Percentiles rank a stretch among this genome's conserved stretches.
These are phyloP conservation scores for Schoenoplectus tabernaemontani DNA, from an alignment of 202 grass and related monocot genomes.

Conservation along the genomic window DNA sequence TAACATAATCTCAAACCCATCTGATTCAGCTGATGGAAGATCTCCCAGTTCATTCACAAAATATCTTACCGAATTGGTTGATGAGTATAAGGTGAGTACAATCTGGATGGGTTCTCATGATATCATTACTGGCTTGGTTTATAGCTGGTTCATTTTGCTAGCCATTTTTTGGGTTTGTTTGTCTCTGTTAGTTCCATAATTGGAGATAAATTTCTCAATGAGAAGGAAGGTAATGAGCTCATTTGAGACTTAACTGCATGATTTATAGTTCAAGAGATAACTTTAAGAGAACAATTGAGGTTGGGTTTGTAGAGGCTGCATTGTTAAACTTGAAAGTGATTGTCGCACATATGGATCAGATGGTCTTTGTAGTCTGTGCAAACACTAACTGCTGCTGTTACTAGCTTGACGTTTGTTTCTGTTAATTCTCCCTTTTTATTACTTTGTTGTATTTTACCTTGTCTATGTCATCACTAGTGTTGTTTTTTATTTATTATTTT, in stretches of 20 bases:
- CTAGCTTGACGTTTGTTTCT: not conserved
- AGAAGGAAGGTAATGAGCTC: not conserved
- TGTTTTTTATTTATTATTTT: conserved; percentile 14
- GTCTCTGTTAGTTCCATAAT: not conserved
- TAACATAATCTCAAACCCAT: conserved; percentile 59
- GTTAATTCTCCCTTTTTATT: not conserved
- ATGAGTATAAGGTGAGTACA: conserved; percentile 63
- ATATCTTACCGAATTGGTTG: conserved; percentile 70
- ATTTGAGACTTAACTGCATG: not conserved
- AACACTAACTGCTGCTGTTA: not conserved
- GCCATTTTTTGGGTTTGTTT: conserved; percentile 8
- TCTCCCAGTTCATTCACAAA: conserved; percentile 64
- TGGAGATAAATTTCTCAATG: not conserved
- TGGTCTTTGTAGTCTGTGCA: not conserved
- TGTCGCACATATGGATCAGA: not conserved
- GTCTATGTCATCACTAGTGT: conserved; percentile 7
- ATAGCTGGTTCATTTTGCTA: conserved; percentile 10
- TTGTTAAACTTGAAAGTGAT: not conserved
- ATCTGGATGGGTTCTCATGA: not conserved
- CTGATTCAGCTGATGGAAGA: conserved; percentile 46
- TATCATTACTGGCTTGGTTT: not conserved
- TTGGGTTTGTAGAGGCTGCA: not conserved
- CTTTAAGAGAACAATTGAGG: not conserved
- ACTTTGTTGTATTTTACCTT: conserved; percentile 8
- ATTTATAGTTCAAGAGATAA: not conserved